Evolutionary conservation across 2,329 filamentous ascomycete genomes (phyloP).

Genomic region (Thielaviopsis euricoi): DNA sequence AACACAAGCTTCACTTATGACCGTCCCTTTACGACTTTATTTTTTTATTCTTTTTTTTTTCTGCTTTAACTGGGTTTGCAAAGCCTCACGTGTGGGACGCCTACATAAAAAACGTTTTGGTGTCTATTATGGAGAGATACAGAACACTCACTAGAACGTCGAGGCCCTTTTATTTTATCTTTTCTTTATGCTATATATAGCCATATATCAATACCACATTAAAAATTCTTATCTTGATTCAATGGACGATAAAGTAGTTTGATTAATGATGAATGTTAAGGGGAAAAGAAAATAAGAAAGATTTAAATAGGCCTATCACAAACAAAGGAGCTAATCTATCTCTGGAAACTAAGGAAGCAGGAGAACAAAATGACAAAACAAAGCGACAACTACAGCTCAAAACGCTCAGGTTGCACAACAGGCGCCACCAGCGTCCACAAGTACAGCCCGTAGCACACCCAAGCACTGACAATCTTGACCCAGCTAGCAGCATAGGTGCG

Average conservation of each 20-base stretch:
- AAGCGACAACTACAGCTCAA: conserved; percentile 22
- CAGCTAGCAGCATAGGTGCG: conserved; percentile 94
- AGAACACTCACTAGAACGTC: conserved; percentile 12
- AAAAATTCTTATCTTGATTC: not conserved
- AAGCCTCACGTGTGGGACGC: conserved; percentile 6
- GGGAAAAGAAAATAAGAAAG: too few species aligned
- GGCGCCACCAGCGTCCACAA: conserved; percentile 85
- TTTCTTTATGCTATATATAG: not conserved
- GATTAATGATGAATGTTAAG: too few species aligned
- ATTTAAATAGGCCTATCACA: not conserved
- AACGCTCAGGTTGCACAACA: conserved; percentile 68
- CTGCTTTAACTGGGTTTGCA: not conserved
- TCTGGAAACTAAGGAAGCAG: not conserved
- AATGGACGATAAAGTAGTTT: not conserved
- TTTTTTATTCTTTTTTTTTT: not conserved
- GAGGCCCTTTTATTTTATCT: not conserved
- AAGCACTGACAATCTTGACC: conserved; percentile 97
- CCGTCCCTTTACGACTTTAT: not conserved
- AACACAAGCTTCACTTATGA: conserved; percentile 10
- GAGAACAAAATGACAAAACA: not conserved
- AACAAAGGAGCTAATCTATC: not conserved
- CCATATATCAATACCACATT: not conserved
- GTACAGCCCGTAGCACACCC: conserved; percentile 92
- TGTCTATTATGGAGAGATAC: conserved; percentile 12
- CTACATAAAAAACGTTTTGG: conserved; percentile 9